Evolutionary conservation across 768 basidiomycete species (phyloP), one percentile per base, ranked within the genome.

Genomic region (Tricholoma terreum): DNA sequence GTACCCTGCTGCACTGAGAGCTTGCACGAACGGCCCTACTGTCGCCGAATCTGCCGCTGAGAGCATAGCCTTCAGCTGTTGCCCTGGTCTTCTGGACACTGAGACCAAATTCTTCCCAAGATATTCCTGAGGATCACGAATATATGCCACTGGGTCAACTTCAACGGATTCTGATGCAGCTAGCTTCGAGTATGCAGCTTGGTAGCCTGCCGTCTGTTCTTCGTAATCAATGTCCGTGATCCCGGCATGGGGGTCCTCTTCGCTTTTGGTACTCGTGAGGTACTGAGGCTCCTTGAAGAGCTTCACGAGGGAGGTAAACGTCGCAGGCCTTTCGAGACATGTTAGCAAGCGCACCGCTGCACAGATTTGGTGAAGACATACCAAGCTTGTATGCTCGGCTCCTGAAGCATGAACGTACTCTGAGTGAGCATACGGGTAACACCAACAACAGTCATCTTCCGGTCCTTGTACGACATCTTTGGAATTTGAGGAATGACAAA

Each of bases 121-220:
- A 58, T 78, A 86, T 46, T 75, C 75, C 46, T 78, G 72, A n/a
- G 84, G 81, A 62, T 88, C 78, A 17, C 71, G 73, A 2, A 86
- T 79, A 64, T 86, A 83, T 10, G 73, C 80, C 9, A 87, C 83
- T 0, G 86, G 85, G 68, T 93, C 91, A 0, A 67, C 71, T 40
- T 78, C 76, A 0, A 70, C 70, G 1, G 71, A 73, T 61, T 91
- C 89, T 1, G 88, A 87, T 1, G 96, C 91, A 0, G 94, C 95
- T 15, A 98, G 80, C 34, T 89, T 84, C 52, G 94, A 94, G 75
- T 95, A 98, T 4, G 93, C 90, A 0, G 93, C 92, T 67, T 98
- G 97, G 72, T 98, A 98, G 1, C 94, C 92, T 6, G 89, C 88
- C 1, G 82, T 81, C 67, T 91, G 89, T 67, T 98, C 95, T 67